Evolutionary conservation across 2,329 filamentous ascomycete species (phyloP), one percentile per base, ranked within the genome.

Genomic region (Didymella pinodella): DNA sequence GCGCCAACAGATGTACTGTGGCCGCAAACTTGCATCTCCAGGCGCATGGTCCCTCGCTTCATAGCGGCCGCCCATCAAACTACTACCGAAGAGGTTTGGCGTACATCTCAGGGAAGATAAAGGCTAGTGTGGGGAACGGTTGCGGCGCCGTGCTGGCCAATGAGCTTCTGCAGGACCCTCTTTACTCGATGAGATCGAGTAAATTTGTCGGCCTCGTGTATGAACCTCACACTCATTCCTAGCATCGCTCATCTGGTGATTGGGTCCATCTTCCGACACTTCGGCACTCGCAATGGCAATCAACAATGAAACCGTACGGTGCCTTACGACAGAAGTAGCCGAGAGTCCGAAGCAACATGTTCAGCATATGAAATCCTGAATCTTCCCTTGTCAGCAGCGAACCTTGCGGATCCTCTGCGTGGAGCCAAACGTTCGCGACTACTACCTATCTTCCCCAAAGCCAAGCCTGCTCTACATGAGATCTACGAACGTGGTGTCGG

Each of bases 131-230:
- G 68, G 70, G 68, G 66, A n/a, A 66, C 56, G 51, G 2, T 40
- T 40, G 36, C n/a, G 36, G 47, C 50, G 59, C 51, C 57, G 38
- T 29, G 20, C 14, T 44, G 48, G 49, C 69, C 66, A 65, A 57
- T 70, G 48, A 70, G 51, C 38, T 43, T 28, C 36, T 46, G 36
- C 47, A 56, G 10, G 55, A 48, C 45, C 55, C 52, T 47, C 36
- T 63, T 72, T 70, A 71, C 69, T 70, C 70, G 63, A 71, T 72
- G 48, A 12, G 40, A 71, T 72, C 66, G 67, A 70, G 67, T 72
- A 72, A 72, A 62, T 46, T 18, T 46, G 54, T 36, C 58, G 46
- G 55, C 50, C 43, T 32, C 50, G 50, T 64, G 65, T 65, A 65
- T 65, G 61, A 61, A 53, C 41, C n/a, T 43, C 20, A 36, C 55